phyloP scores from a whole-genome alignment of 2,329 filamentous ascomycete genomes.

The Aspergillus vadensis region DNA sequence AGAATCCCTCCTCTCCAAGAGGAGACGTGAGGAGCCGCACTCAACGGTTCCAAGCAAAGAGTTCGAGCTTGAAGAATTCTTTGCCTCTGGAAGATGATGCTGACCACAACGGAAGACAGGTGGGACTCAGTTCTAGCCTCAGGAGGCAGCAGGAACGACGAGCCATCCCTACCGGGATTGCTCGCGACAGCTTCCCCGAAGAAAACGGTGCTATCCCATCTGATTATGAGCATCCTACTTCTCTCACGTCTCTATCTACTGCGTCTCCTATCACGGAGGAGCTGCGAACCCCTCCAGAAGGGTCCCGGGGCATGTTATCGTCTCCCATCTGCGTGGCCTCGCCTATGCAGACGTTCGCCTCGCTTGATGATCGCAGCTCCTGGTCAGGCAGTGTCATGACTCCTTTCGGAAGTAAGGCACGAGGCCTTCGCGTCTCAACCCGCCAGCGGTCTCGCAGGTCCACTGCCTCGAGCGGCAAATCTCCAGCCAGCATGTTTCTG shows the following conservation, averaged over 20 bases:
- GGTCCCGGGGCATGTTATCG: constrained; percentile 35
- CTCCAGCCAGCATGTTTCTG: constrained; percentile 60
- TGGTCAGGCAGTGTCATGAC: constrained; percentile 39
- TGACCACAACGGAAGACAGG: constrained; percentile 18
- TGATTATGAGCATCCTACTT: constrained; percentile 43
- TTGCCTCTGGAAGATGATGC: constrained; percentile 38
- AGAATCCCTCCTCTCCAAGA: constrained; percentile 43
- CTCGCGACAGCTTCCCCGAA: constrained; percentile 26
- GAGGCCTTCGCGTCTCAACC: constrained; percentile 38
- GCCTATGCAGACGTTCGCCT: constrained; percentile 39
- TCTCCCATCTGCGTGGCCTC: constrained; percentile 44
- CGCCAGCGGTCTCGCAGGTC: constrained; percentile 50
- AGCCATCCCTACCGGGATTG: constrained; percentile 28
- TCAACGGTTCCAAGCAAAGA: constrained; percentile 34
- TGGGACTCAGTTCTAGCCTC: constrained; percentile 25
- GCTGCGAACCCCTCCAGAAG: constrained; percentile 44
- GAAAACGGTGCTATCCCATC: constrained; percentile 24
- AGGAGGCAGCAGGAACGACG: constrained; percentile 28
- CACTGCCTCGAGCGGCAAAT: constrained; percentile 54
- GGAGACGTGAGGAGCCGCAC: constrained; percentile 28
- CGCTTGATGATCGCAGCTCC: constrained; percentile 43
- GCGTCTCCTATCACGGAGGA: constrained; percentile 45
- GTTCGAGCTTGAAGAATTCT: constrained; percentile 39
- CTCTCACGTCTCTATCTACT: constrained; percentile 48
- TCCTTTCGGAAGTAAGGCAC: constrained; percentile 39